Evolutionary conservation across 73 alveolate species (phyloP).

Genomic region (Blepharisma japonicum): DNA sequence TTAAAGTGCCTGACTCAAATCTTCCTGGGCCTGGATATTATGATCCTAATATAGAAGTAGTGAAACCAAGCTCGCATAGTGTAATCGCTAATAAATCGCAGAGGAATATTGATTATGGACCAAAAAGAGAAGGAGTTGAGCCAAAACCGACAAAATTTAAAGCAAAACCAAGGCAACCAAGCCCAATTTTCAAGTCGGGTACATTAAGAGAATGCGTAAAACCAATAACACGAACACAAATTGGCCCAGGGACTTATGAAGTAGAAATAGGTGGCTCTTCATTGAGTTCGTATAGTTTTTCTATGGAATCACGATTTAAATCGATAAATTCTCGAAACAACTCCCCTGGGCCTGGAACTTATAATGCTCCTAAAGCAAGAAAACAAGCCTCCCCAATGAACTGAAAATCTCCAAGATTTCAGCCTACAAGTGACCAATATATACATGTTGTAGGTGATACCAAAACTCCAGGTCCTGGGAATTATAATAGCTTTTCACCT

Average conservation of each 20-base stretch:
- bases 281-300: no score
- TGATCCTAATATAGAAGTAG: constrained; percentile 10
- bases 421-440: background rate
- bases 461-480: constrained; percentile 22
- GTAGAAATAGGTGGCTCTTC: no score
- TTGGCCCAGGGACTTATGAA: constrained; percentile 24
- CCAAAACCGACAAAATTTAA: background rate
- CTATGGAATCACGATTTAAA: no score
- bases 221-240: background rate
- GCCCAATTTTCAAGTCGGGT: background rate
- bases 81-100: background rate
- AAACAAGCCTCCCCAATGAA: constrained; percentile 1
- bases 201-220: background rate
- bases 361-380: background rate
- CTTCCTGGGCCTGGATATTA: constrained; percentile 25
- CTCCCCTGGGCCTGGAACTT: constrained; percentile 3
- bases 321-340: no score
- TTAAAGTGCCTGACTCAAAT: background rate
- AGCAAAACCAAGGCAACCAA: background rate
- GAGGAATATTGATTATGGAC: constrained; percentile 2
- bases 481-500: background rate
- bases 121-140: background rate
- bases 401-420: background rate
- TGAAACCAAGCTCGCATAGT: background rate
- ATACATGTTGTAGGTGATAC: constrained; percentile 9